Evolutionary conservation across 2,329 filamentous ascomycete species (phyloP).

Genomic region (Nemania sp.): DNA sequence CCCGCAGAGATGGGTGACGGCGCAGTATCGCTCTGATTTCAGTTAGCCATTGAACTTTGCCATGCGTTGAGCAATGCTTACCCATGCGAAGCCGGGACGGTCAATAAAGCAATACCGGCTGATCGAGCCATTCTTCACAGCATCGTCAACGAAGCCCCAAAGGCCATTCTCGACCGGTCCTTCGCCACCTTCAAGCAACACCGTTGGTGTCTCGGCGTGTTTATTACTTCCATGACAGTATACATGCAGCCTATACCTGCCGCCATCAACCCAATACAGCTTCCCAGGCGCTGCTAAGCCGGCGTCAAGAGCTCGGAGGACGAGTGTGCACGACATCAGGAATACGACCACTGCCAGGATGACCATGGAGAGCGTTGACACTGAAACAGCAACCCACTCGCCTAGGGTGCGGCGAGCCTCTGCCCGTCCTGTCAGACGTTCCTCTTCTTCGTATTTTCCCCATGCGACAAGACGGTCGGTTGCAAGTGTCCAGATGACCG

Average conservation of each 20-base stretch:
- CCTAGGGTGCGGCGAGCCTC: constrained; percentile 80
- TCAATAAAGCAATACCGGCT: constrained; percentile 93
- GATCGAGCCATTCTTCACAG: constrained; percentile 79
- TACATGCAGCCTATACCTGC: constrained; percentile 85
- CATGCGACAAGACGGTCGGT: constrained; percentile 84
- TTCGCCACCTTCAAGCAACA: constrained; percentile 85
- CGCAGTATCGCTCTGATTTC: constrained; percentile 71
- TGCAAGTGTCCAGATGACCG: constrained; percentile 76
- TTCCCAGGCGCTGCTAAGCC: constrained; percentile 73
- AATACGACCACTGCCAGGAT: constrained; percentile 69
- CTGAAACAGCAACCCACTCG: constrained; percentile 82
- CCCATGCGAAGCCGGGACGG: constrained; percentile 84
- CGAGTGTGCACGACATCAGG: constrained; percentile 77
- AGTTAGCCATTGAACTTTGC: constrained; percentile 1
- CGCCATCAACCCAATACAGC: constrained; percentile 76
- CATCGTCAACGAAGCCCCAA: constrained; percentile 76
- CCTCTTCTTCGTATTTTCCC: constrained; percentile 92
- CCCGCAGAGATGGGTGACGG: constrained; percentile 92
- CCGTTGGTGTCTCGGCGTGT: constrained; percentile 68
- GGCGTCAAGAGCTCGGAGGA: constrained; percentile 78
- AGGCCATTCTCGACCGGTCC: constrained; percentile 77
- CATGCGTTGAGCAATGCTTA: constrained; percentile 32
- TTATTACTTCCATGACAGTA: constrained; percentile 78
- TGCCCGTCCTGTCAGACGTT: constrained; percentile 83
- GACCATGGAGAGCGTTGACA: constrained; percentile 72